These are phyloP conservation scores for Vararia minispora DNA, from an alignment of 768 basidiomycete genomes.

Conservation along the genomic window DNA sequence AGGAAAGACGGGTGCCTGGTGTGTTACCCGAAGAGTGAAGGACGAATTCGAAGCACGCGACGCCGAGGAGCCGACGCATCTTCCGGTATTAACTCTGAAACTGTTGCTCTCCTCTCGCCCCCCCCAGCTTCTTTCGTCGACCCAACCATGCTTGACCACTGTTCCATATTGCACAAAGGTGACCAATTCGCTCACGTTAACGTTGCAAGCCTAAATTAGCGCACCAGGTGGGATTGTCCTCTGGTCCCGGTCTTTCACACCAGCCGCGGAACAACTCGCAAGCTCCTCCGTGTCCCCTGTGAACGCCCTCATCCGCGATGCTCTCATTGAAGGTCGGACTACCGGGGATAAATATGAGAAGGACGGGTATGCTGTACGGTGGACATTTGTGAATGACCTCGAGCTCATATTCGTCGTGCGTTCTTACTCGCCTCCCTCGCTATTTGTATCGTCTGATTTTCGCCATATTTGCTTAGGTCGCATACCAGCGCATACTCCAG, in stretches of 20 bases:
- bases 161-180: slow-evolving; percentile 94
- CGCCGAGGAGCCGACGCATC: too few relatives aligned
- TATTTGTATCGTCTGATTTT: slow-evolving; percentile 2
- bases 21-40: too few relatives aligned
- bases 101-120: too few relatives aligned
- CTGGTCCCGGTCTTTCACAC: slow-evolving; percentile 93
- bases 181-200: too few relatives aligned
- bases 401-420: slow-evolving; percentile 94
- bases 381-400: slow-evolving; percentile 91
- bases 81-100: too few relatives aligned
- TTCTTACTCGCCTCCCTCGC: slow-evolving; percentile 11
- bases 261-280: slow-evolving; percentile 60
- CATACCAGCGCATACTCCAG: slow-evolving; percentile 93
- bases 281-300: slow-evolving; percentile 71
- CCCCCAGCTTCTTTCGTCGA: background rate
- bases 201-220: slow-evolving; percentile 6
- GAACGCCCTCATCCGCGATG: slow-evolving; percentile 81
- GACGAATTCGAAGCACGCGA: too few relatives aligned
- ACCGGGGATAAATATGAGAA: slow-evolving; percentile 81
- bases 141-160: slow-evolving; percentile 83
- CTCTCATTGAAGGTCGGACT: slow-evolving; percentile 82
- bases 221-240: slow-evolving; percentile 77
- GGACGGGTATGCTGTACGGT: slow-evolving; percentile 89
- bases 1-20: too few relatives aligned
- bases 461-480: slow-evolving; percentile 48